Evolutionary conservation across 2,329 filamentous ascomycete species (phyloP).

Genomic region (Aureobasidium sp.): DNA sequence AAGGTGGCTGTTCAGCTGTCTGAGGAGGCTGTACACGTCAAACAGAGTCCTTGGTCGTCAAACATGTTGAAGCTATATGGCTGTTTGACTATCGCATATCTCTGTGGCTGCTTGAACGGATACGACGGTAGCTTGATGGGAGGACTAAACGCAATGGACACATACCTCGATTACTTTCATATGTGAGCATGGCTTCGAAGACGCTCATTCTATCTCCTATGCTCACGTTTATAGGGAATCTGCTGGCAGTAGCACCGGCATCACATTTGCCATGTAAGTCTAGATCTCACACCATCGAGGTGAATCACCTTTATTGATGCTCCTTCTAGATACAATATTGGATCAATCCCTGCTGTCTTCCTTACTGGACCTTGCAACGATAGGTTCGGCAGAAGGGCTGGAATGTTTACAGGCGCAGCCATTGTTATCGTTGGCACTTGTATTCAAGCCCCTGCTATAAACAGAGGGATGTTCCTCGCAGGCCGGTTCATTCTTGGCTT

Average conservation of each 20-base stretch:
- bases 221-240: not conserved
- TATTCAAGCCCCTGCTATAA: conserved; percentile 42
- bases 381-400: conserved; percentile 28
- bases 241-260: conserved; percentile 31
- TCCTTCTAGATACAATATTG: conserved; percentile 33
- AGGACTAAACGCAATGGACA: not conserved
- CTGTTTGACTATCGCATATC: conserved; percentile 4
- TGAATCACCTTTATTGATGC: conserved; percentile 19
- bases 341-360: conserved; percentile 36
- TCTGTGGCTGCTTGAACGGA: conserved; percentile 12
- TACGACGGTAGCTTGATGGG: conserved; percentile 13
- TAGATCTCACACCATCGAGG: conserved; percentile 30
- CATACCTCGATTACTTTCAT: not conserved
- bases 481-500: conserved; percentile 59
- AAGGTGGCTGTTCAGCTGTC: conserved; percentile 9
- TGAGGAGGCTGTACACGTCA: not conserved
- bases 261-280: conserved; percentile 44
- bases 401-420: conserved; percentile 49
- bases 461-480: conserved; percentile 48
- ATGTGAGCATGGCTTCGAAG: not conserved
- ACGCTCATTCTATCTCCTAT: not conserved
- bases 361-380: conserved; percentile 15
- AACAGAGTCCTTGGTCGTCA: conserved; percentile 1
- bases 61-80: conserved; percentile 4
- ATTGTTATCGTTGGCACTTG: conserved; percentile 54